Evolutionary conservation across 1,139 yeast genomes (phyloP), one percentile per base, ranked within the genome.

Genomic region (Geotrichum histeridarum): DNA sequence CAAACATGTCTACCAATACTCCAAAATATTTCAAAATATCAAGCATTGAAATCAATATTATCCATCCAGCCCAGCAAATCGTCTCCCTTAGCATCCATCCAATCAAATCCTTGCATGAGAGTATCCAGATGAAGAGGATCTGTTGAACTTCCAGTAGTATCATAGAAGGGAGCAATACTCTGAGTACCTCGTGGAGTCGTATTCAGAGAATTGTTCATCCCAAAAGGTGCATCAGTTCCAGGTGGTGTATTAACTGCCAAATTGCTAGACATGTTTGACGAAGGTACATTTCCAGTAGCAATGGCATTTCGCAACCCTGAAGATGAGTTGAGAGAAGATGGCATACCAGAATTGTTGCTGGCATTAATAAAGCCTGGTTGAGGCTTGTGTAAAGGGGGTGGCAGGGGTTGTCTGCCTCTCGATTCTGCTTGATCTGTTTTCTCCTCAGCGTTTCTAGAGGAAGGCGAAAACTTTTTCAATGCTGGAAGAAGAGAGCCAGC

Each of bases 31-130:
- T 33, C 37, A 17, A 17, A 15, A 9, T 27, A 18, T 50, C 44
- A 55, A 33, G 46, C 27, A 30, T 55, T 47, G 15, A 55, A 50
- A 42, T 55, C 56, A 4, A 55, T 8, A 47, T 52, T 53, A 66
- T 90, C 96, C 74, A 90, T 86, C 96, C 96, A 91, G n/a, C 97
- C 97, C 51, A 91, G 74, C 66, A 91, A 85, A 67, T 90, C 97
- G 67, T 90, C 97, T 57, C 81, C 81, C 54, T 81, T 84, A 11
- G 78, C 78, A 62, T 86, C 88, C 71, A 83, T 82, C 96, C 96
- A 88, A 35, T 89, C 91, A 50, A 83, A 81, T 22, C 90, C 84
- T 64, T 88, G 96, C 70, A 75, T 86, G 78, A 69, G 84, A 11
- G 67, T 65, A 52, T 63, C 73, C 44, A 70, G 59, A 73, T 69